A percentile compares a stretch with the other conserved stretches of the same genome.
Evolutionary conservation across 139 green algal genomes (phyloP).

Genomic region (Micromonas pusilla): DNA sequence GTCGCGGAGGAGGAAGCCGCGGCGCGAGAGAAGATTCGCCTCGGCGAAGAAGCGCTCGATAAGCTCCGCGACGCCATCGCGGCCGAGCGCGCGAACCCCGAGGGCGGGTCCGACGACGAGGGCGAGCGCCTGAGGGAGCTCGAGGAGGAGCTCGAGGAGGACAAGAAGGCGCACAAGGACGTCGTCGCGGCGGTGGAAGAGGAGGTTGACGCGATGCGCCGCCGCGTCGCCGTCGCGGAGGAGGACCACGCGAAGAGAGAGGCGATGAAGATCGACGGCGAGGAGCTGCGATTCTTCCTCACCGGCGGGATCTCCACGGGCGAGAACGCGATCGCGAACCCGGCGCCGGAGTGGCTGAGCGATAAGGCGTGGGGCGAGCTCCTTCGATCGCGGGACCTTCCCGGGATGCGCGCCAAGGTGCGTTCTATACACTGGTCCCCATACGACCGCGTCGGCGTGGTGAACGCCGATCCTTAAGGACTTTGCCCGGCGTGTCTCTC

Average conservation of each 20-base stretch:
- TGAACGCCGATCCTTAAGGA: no score
- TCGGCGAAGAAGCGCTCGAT: no score
- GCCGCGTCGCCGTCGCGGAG: no score
- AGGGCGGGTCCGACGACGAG: no score
- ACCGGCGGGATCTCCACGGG: conserved; percentile 59
- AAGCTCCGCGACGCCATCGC: no score
- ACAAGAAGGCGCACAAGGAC: neutral
- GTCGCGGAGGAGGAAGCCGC: no score
- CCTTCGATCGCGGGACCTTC: conserved; percentile 59
- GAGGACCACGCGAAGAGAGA: no score
- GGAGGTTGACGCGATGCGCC: neutral
- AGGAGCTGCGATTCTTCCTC: conserved; percentile 80
- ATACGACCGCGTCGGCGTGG: no score
- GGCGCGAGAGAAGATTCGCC: no score
- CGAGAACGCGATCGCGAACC: conserved; percentile 53
- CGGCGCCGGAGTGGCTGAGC: conserved; percentile 56
- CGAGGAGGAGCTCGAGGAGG: neutral
- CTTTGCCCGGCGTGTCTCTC: no score
- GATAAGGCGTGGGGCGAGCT: conserved; percentile 75
- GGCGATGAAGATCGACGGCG: conserved; percentile 58
- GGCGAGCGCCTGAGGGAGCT: neutral
- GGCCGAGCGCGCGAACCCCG: no score
- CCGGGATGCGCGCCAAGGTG: conserved; percentile 65
- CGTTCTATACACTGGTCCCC: no score
- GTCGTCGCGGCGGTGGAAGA: neutral